Percentiles rank a stretch among this genome's conserved stretches.
These are phyloP conservation scores for Leishmania arabica DNA, from an alignment of 208 protist species.

Conservation along the genomic window DNA sequence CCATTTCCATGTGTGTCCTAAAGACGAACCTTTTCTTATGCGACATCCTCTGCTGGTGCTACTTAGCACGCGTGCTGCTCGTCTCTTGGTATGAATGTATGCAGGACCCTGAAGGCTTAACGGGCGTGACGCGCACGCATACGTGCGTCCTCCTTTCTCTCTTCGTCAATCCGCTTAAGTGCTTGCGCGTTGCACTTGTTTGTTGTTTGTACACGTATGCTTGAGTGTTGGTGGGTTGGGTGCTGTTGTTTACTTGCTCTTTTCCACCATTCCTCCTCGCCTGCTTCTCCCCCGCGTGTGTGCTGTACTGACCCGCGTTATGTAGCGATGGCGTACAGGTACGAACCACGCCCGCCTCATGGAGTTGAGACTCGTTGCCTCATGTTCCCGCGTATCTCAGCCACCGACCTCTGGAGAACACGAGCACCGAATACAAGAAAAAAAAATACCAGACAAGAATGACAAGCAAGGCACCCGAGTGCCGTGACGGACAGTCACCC, in stretches of 20 bases:
- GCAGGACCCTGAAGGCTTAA: neutral
- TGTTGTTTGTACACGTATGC: neutral
- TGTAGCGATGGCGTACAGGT: too few species aligned
- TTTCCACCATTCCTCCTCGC: neutral
- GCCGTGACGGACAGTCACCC: neutral
- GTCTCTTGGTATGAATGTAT: neutral
- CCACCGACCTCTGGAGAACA: neutral
- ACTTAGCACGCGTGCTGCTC: neutral
- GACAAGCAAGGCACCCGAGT: neutral
- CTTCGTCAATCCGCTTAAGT: neutral
- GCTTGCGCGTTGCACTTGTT: neutral
- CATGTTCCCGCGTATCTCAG: neutral
- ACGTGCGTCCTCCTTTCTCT: neutral
- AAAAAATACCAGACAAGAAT: neutral
- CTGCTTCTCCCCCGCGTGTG: neutral
- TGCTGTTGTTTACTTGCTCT: neutral
- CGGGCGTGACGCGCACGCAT: slow-evolving; percentile 3
- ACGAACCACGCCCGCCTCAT: neutral
- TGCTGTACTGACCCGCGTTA: neutral
- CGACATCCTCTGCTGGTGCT: neutral
- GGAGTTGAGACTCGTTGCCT: neutral
- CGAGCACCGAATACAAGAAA: neutral
- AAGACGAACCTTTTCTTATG: neutral
- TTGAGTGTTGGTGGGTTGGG: neutral
- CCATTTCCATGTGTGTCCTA: neutral